Evolutionary conservation across 805 yeast species (phyloP).

Genomic region (Starmera dryadoides): DNA sequence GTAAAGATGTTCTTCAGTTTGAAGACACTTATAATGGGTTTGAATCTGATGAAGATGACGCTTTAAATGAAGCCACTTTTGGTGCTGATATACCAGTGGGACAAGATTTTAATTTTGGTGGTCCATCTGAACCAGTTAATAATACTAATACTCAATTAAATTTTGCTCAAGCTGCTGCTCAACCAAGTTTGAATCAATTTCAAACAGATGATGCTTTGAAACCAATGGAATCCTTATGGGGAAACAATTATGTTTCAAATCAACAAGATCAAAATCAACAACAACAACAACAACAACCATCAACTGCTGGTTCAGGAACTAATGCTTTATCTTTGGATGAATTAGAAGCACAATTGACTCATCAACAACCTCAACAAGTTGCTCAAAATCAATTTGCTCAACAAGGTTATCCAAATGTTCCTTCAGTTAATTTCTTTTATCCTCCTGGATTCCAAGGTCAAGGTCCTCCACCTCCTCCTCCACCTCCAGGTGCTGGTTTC

Average conservation of each 20-base stretch:
- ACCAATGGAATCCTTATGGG: slow-evolving; percentile 74
- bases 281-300: slow-evolving; percentile 11
- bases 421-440: slow-evolving; percentile 14
- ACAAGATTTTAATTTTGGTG: slow-evolving; percentile 61
- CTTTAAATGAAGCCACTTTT: slow-evolving; percentile 73
- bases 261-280: slow-evolving; percentile 5
- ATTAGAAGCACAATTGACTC: slow-evolving; percentile 58
- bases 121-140: slow-evolving; percentile 18
- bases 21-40: slow-evolving; percentile 80
- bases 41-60: slow-evolving; percentile 72
- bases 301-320: slow-evolving; percentile 16
- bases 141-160: slow-evolving; percentile 22
- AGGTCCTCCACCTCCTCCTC: slow-evolving; percentile 8
- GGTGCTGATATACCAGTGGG: slow-evolving; percentile 49
- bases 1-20: slow-evolving; percentile 47
- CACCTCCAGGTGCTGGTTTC: no score
- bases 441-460: slow-evolving; percentile 22
- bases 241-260: slow-evolving; percentile 15
- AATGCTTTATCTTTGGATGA: slow-evolving; percentile 71
- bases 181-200: slow-evolving; percentile 5
- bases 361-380: slow-evolving; percentile 9
- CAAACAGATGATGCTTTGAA: slow-evolving; percentile 35
- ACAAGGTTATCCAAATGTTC: slow-evolving; percentile 14
- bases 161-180: slow-evolving; percentile 32
- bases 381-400: slow-evolving; percentile 23